These are phyloP conservation scores for Lachnum nothofagi DNA, from an alignment of 2,329 filamentous ascomycete genomes.

Conservation along the genomic window DNA sequence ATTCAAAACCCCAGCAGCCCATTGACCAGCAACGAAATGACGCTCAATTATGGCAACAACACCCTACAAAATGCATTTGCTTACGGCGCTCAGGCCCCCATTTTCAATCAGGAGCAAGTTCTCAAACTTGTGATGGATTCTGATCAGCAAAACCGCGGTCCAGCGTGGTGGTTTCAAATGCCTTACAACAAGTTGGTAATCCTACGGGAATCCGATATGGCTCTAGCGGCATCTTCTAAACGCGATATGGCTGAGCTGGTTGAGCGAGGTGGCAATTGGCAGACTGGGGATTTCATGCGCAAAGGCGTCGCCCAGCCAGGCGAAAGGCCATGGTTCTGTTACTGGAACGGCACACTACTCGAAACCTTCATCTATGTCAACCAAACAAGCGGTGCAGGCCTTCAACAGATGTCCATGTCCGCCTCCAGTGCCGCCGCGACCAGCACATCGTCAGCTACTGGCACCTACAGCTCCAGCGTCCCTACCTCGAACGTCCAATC, in stretches of 20 bases:
- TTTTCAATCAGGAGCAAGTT: conserved; percentile 40
- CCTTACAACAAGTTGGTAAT: conserved; percentile 62
- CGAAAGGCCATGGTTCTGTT: conserved; percentile 64
- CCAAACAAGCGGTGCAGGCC: conserved; percentile 32
- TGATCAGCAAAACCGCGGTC: conserved; percentile 50
- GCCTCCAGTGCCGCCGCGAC: conserved; percentile 2
- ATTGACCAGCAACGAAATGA: conserved; percentile 29
- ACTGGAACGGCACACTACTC: conserved; percentile 62
- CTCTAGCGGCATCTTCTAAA: conserved; percentile 18
- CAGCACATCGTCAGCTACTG: conserved; percentile 1
- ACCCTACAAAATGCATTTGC: conserved; percentile 39
- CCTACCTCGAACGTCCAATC: conserved; percentile 29
- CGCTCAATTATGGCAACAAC: conserved; percentile 37
- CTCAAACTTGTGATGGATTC: conserved; percentile 54
- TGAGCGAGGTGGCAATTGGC: not conserved
- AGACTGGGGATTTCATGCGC: conserved; percentile 15
- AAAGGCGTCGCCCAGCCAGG: conserved; percentile 43
- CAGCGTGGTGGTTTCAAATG: conserved; percentile 59
- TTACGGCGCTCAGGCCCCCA: conserved; percentile 59
- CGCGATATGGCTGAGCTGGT: conserved; percentile 4
- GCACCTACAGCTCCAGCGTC: conserved; percentile 12
- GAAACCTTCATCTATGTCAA: conserved; percentile 64
- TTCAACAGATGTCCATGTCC: conserved; percentile 1
- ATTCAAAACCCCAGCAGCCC: conserved; percentile 19
- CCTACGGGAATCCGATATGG: conserved; percentile 29